These are phyloP conservation scores for Oryza glumipatula DNA, from an alignment of 176 grass and related monocot genomes.

Conservation along the genomic window DNA sequence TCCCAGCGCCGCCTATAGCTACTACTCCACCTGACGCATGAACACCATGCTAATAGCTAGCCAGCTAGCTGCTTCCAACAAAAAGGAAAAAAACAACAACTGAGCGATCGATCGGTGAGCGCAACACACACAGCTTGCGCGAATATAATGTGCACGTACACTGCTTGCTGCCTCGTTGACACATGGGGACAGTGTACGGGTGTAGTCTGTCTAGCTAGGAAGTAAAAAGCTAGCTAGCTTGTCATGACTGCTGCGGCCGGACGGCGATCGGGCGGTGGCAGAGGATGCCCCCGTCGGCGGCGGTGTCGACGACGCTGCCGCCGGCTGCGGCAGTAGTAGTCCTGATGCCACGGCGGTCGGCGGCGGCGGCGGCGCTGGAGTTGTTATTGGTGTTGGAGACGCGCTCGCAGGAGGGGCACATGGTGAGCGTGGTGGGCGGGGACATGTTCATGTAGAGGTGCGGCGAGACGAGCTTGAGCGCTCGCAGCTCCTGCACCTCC, in stretches of 20 bases:
- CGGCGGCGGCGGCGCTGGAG: not conserved
- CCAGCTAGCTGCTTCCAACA: not conserved
- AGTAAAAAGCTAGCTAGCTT: not conserved
- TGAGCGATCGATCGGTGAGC: not conserved
- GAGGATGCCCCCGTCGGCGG: not conserved
- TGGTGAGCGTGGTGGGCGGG: conserved; percentile 83
- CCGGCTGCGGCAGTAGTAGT: no score
- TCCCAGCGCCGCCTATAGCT: not conserved
- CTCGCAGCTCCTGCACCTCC: conserved; percentile 81
- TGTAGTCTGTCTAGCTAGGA: conserved; percentile 28
- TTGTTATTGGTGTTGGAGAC: conserved; percentile 47
- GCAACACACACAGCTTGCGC: conserved; percentile 39
- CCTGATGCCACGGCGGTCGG: not conserved
- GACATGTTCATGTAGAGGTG: conserved; percentile 72
- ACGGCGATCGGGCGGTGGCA: conserved; percentile 69
- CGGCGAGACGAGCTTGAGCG: conserved; percentile 75
- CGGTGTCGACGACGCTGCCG: not conserved
- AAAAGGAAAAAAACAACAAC: conserved; percentile 11
- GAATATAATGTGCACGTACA: conserved; percentile 51
- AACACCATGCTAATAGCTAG: not conserved
- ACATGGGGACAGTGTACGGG: not conserved
- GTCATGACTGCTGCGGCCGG: conserved; percentile 54
- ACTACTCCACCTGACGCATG: conserved; percentile 18
- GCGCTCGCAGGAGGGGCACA: conserved; percentile 90
- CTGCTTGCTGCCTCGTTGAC: conserved; percentile 14